phyloP scores from a whole-genome alignment of 1,284 basidiomycete species.

The Bondarzewia mesenterica region DNA sequence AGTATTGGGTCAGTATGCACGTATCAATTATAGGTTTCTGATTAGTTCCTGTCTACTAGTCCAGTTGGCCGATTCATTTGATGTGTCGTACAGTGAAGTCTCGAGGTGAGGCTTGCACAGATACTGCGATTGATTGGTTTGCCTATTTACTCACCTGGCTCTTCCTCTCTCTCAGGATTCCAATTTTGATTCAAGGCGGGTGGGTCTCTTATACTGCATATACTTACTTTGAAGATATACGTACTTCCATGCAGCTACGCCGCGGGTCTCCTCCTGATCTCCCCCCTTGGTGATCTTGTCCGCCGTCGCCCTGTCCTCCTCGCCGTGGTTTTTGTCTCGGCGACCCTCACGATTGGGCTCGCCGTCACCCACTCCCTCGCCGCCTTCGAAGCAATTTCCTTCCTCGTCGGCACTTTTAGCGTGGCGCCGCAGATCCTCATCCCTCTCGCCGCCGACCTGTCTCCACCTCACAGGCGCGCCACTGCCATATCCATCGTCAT shows the following conservation, averaged over 20 bases:
- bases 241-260: constrained; percentile 28
- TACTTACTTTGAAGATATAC: background rate
- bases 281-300: constrained; percentile 46
- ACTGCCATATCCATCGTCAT: constrained; percentile 43
- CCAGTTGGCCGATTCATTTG: constrained; percentile 44
- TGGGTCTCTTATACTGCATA: constrained; percentile 11
- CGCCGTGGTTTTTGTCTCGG: constrained; percentile 29
- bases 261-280: constrained; percentile 40
- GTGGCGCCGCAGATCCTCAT: constrained; percentile 38
- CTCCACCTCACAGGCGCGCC: constrained; percentile 37
- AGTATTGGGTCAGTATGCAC: no score
- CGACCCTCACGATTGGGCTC: constrained; percentile 36
- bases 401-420: constrained; percentile 36
- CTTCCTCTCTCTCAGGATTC: constrained; percentile 23
- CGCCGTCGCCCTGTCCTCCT: constrained; percentile 41
- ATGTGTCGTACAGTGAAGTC: constrained; percentile 47
- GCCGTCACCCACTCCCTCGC: constrained; percentile 33
- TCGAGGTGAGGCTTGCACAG: constrained; percentile 40
- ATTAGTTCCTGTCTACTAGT: no score
- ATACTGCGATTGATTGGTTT: background rate
- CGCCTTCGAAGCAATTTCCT: constrained; percentile 37
- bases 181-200: constrained; percentile 43
- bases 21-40: no score
- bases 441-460: constrained; percentile 46
- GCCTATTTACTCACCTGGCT: no score